Base-by-base conservation (phyloP, 2,329 filamentous ascomycete species). In the Xylariomycetidae sp. region DNA sequence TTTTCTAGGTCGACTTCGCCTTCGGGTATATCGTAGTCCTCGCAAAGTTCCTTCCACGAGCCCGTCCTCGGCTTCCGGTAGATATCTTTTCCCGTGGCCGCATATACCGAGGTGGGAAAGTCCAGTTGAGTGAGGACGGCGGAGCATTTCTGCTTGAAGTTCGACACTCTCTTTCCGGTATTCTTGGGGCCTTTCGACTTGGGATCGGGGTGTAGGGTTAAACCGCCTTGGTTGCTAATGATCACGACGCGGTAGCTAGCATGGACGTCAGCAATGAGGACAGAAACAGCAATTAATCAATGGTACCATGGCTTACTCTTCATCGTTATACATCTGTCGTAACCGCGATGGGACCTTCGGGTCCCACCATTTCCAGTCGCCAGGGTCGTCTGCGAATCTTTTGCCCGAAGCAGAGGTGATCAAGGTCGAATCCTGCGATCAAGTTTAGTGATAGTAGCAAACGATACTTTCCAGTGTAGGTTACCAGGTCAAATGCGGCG, bases 331-430 rank as follows among this genome's bases (percentile, higher is more conserved):
- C 2, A 97, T 67, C 38, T 80, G 66, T 44, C 72, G 76, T 13
- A 98, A 58, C 33, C 66, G 76, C 0, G 59, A 61, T 1, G 88
- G 87, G 1, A 97, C 85, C 13, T 63, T 70, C 11, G 62, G 49
- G 56, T 94, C 67, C 88, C 88, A 97, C 92, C 92, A 98, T 58
- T 86, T 88, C 92, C 92, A 98, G 56, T 97, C 90, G 4, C 69
- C 67, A 0, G 80, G 75, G 44, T 80, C 76, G 32, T 73, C 72
- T 3, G 78, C 72, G 51, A 90, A 90, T 31, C 75, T 83, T 60
- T 87, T 92, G 6, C 88, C 88, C 0, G 88, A 94, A 4, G 78
- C 72, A 0, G 88, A 84, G 2, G 70, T 69, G 41, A 98, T 88
- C 20, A 98, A 64, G 1, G 92, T 98, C 6, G 86, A 92, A 56